phyloP scores from a whole-genome alignment of 371 early-diverging fungal species.

The Lichtheimia corymbifera region DNA sequence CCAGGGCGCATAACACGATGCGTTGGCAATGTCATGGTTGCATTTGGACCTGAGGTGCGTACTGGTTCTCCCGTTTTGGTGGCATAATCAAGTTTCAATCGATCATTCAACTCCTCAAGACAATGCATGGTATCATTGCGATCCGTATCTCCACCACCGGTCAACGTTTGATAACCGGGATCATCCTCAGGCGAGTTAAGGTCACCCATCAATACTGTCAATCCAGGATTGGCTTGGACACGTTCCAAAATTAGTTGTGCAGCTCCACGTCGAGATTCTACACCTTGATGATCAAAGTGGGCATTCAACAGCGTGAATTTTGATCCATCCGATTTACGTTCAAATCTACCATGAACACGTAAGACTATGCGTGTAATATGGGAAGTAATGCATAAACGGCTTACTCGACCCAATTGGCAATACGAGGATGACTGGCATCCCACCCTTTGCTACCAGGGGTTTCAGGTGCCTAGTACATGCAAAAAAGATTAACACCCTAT shows the following conservation, averaged over 20 bases:
- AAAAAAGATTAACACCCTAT: neutral
- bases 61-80: constrained; percentile 27
- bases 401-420: constrained; percentile 41
- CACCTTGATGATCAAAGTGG: constrained; percentile 40
- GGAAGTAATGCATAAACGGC: neutral
- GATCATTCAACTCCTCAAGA: constrained; percentile 28
- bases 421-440: constrained; percentile 44
- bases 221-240: neutral
- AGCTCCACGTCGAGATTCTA: constrained; percentile 27
- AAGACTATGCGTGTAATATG: neutral
- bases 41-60: constrained; percentile 18
- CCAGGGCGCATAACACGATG: constrained; percentile 42
- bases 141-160: constrained; percentile 11
- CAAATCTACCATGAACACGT: constrained; percentile 19
- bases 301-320: constrained; percentile 36
- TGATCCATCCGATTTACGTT: constrained; percentile 16
- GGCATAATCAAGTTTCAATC: constrained; percentile 17
- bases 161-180: constrained; percentile 37
- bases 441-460: constrained; percentile 37
- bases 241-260: constrained; percentile 21
- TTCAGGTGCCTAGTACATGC: constrained; percentile 30
- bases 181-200: constrained; percentile 41
- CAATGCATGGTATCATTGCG: constrained; percentile 29
- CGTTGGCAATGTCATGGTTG: constrained; percentile 40
- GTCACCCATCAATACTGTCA: constrained; percentile 39